Percentiles rank a stretch among this genome's conserved stretches.
phyloP scores from a whole-genome alignment of 2,329 filamentous ascomycete species.

The Claviceps cyperi region DNA sequence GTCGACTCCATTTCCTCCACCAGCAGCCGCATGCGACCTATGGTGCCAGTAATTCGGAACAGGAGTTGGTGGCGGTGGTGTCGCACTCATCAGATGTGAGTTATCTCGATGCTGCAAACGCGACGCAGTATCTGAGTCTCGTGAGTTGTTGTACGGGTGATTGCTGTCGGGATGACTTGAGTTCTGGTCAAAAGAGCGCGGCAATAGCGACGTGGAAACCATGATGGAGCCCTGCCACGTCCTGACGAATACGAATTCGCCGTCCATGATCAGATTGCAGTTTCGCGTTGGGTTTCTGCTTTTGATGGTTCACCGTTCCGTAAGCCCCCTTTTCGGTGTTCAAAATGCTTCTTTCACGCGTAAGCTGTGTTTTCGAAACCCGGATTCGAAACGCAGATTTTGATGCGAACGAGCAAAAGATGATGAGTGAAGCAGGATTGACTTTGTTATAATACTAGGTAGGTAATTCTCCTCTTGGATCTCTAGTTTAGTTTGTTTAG shows the following conservation, averaged over 20 bases:
- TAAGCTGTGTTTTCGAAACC: background rate
- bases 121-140: background rate
- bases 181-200: conserved; percentile 1
- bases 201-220: conserved; percentile 3
- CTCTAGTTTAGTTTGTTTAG: too few species aligned
- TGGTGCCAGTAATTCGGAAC: conserved; percentile 4
- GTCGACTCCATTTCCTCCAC: background rate
- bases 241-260: conserved; percentile 2
- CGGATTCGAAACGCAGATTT: background rate
- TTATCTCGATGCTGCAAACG: background rate
- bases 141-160: background rate
- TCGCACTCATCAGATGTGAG: background rate
- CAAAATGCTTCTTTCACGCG: background rate
- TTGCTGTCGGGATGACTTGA: background rate
- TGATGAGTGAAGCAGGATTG: background rate
- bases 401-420: background rate
- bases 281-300: background rate
- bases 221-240: conserved; percentile 5
- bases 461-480: too few species aligned
- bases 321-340: background rate
- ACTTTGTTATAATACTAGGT: background rate
- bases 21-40: background rate
- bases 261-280: conserved; percentile 1
- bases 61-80: background rate
- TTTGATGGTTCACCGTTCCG: background rate